These are phyloP conservation scores for Neurospora pannonica DNA, from an alignment of 495 filamentous ascomycete species.

Conservation along the genomic window DNA sequence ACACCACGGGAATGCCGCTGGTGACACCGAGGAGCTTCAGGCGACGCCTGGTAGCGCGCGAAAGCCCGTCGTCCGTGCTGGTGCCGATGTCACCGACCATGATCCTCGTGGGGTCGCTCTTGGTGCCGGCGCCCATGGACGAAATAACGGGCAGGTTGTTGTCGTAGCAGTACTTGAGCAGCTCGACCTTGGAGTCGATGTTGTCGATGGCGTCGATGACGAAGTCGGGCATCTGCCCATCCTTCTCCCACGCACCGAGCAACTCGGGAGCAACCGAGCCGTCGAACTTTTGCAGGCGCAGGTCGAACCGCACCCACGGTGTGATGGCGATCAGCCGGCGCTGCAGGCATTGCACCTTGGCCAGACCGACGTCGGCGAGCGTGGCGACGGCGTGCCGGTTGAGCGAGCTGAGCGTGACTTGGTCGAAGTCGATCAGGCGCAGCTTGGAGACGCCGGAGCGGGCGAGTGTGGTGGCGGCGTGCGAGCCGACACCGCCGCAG, in stretches of 20 bases:
- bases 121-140: constrained; percentile 96
- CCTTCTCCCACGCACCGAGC: constrained; percentile 50
- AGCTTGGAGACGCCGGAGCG: constrained; percentile 81
- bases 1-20: constrained; percentile 82
- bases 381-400: constrained; percentile 95
- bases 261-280: constrained; percentile 52
- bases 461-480: constrained; percentile 75
- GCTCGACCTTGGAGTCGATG: constrained; percentile 88
- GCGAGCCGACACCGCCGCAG: constrained; percentile 90
- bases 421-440: constrained; percentile 94
- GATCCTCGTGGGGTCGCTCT: constrained; percentile 89
- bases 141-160: constrained; percentile 72
- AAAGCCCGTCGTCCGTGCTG: constrained; percentile 84
- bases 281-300: constrained; percentile 75
- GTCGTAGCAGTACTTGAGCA: constrained; percentile 79
- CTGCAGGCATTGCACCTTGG: constrained; percentile 80
- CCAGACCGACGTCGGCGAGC: constrained; percentile 85
- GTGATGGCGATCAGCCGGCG: constrained; percentile 71
- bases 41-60: constrained; percentile 68
- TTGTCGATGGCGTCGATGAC: constrained; percentile 98
- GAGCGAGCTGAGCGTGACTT: constrained; percentile 85
- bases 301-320: constrained; percentile 87
- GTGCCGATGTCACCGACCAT: constrained; percentile 86
- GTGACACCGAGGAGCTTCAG: constrained; percentile 73
- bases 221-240: constrained; percentile 62